Evolutionary conservation across 1,139 yeast species (phyloP), one percentile per base, ranked within the genome.

Genomic region (Zygosaccharomyces pseudobailii): DNA sequence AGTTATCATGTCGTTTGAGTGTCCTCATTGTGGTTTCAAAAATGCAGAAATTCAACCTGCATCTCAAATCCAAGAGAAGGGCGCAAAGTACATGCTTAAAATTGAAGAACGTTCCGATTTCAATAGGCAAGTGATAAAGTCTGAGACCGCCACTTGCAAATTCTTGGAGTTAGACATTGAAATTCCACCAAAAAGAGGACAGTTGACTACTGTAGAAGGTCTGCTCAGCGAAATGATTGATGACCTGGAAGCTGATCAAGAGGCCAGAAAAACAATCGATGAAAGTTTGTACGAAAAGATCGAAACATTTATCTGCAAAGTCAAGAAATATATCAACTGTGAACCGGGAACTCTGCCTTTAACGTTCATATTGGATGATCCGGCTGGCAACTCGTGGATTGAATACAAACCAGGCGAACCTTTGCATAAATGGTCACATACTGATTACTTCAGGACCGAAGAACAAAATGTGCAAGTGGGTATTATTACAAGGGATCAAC

Each of bases 371-470:
- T 71, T 89, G 19, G 97, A 90, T 66, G 99, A 92, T 69, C 97
- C 98, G 30, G 80, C 97, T 0, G 99, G 99, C 20, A 92, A 94
- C 70, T 90, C 97, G 2, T 94, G 97, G 96, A 83, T 94, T 48
- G 96, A 89, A 65, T 89, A 78, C 63, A 70, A 79, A 49, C 97
- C 97, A 20, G 90, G 87, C 48, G 96, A 90, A 65, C 77, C 96
- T 9, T 73, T 86, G 45, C 96, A 88, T 68, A 88, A 89, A 65
- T 90, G 97, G 97, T 78, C 95, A 25, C 85, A 82, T 70, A 74
- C 76, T 39, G 94, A 89, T 59, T 92, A 92, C 67, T 71, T 78
- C 59, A 79, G 99, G 70, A 79, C 95, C 3, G 88, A 88, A 35
- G 95, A 88, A 57, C 97, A 94, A 67, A 87, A 88, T 63, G 88